These are phyloP conservation scores for Hirschfeldia incana DNA, from an alignment of 345 rosid species.

Conservation along the genomic window DNA sequence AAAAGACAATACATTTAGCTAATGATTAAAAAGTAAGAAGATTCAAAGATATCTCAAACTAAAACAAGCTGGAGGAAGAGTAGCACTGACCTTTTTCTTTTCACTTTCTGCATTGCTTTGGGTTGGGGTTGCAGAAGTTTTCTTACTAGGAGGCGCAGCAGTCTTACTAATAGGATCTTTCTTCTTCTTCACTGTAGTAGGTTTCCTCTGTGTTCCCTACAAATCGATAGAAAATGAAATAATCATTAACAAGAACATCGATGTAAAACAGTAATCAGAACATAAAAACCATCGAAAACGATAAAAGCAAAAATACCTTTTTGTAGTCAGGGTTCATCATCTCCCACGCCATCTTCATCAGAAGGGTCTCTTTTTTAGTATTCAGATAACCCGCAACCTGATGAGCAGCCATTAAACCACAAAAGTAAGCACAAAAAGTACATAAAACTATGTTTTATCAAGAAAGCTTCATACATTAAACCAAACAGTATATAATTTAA, in stretches of 20 bases:
- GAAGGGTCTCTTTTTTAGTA: conserved; percentile 11
- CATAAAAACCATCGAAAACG: neutral
- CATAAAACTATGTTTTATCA: neutral
- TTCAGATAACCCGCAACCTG: conserved; percentile 35
- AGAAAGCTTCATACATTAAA: neutral
- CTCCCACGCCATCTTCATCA: conserved; percentile 42
- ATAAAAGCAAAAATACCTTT: conserved; percentile 28
- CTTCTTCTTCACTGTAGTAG: conserved; percentile 22
- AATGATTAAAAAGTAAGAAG: neutral
- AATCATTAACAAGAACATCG: neutral
- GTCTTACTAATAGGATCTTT: conserved; percentile 34
- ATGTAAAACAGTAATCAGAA: neutral
- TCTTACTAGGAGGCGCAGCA: conserved; percentile 19
- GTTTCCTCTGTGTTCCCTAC: conserved; percentile 31
- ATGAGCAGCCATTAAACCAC: neutral
- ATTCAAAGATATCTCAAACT: neutral
- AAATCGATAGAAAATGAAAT: neutral
- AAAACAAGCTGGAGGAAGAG: neutral
- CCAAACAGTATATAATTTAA: neutral
- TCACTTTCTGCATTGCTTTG: conserved; percentile 25
- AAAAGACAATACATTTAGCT: conserved; percentile 4
- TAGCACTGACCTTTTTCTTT: conserved; percentile 23
- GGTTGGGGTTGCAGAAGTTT: conserved; percentile 2
- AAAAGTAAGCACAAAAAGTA: conserved; percentile 1
- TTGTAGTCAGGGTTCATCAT: conserved; percentile 31